Conservation (phyloP, 2,329 filamentous ascomycete genomes). For the Seiridium cupressi region DNA sequence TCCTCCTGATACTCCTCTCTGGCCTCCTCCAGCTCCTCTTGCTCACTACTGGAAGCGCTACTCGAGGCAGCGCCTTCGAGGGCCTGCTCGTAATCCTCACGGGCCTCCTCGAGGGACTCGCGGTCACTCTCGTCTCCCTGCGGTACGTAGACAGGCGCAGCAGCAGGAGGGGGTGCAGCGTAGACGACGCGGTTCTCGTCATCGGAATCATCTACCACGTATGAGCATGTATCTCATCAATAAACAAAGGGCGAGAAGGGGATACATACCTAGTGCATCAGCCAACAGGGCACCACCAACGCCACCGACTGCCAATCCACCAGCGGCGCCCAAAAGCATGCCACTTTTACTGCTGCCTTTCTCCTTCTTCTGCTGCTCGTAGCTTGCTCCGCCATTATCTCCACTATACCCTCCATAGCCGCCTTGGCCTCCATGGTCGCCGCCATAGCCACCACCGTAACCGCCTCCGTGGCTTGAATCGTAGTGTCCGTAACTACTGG, state of each 20-base stretch:
- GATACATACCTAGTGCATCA: conserved; percentile 48
- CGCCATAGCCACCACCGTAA: conserved; percentile 9
- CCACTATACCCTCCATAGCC: conserved; percentile 3
- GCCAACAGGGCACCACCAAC: conserved; percentile 57
- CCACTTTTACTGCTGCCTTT: conserved; percentile 47
- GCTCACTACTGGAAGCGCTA: conserved; percentile 35
- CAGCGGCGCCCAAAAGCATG: conserved; percentile 54
- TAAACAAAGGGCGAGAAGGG: not conserved
- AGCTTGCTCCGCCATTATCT: conserved; percentile 10
- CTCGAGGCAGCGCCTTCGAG: conserved; percentile 34
- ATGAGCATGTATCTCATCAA: too few species aligned
- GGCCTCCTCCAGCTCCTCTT: conserved; percentile 43
- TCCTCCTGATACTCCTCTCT: conserved; percentile 50
- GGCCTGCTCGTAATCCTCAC: conserved; percentile 42
- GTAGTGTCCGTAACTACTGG: conserved; percentile 7
- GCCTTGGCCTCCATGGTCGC: conserved; percentile 8
- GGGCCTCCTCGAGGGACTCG: conserved; percentile 33
- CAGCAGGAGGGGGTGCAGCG: conserved; percentile 8
- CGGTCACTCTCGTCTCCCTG: conserved; percentile 18
- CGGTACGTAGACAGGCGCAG: not conserved
- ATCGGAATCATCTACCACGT: conserved; percentile 24
- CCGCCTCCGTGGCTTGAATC: conserved; percentile 8
- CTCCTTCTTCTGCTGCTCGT: conserved; percentile 32
- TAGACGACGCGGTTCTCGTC: conserved; percentile 20
- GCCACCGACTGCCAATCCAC: conserved; percentile 54